phyloP scores from a whole-genome alignment of 352 stramenopile species.

The Plasmopara muralis region DNA sequence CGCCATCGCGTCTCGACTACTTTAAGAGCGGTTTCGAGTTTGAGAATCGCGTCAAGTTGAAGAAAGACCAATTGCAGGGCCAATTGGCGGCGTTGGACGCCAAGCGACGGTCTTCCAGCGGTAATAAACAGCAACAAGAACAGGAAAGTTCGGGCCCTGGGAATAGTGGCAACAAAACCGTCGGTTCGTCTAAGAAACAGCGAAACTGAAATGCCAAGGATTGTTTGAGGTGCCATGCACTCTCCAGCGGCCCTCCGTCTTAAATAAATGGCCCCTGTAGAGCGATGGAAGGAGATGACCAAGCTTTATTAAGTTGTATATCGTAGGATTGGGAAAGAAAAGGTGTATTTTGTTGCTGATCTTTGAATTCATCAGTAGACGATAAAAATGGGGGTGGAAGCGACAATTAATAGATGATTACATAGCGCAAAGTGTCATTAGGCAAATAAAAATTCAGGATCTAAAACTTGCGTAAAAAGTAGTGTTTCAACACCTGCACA shows the following conservation, averaged over 20 bases:
- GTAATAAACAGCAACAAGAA: slow-evolving; percentile 27
- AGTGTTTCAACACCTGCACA: slow-evolving; percentile 64
- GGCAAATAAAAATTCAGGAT: background rate
- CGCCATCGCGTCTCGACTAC: slow-evolving; percentile 83
- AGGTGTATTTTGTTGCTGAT: background rate
- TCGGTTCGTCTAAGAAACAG: slow-evolving; percentile 54
- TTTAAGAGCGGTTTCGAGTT: slow-evolving; percentile 90
- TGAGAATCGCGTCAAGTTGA: slow-evolving; percentile 86
- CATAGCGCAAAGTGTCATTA: too few relatives aligned
- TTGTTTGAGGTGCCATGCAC: slow-evolving; percentile 10
- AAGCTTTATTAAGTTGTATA: slow-evolving; percentile 17
- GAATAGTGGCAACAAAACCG: slow-evolving; percentile 37
- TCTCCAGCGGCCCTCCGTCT: slow-evolving; percentile 6
- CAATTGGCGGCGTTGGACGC: slow-evolving; percentile 72
- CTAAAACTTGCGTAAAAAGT: slow-evolving; percentile 77
- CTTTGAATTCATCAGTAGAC: background rate
- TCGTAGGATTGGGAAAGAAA: background rate
- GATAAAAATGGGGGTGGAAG: too few relatives aligned
- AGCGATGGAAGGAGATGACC: slow-evolving; percentile 6
- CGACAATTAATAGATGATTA: too few relatives aligned
- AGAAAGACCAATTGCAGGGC: slow-evolving; percentile 84
- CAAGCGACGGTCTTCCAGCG: slow-evolving; percentile 53
- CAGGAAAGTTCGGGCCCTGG: slow-evolving; percentile 23
- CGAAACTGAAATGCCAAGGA: slow-evolving; percentile 31
- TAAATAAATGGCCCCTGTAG: slow-evolving; percentile 5